These are phyloP conservation scores for Spizellomyces punctatus DNA, from an alignment of 192 early-diverging fungal genomes.

Conservation along the genomic window DNA sequence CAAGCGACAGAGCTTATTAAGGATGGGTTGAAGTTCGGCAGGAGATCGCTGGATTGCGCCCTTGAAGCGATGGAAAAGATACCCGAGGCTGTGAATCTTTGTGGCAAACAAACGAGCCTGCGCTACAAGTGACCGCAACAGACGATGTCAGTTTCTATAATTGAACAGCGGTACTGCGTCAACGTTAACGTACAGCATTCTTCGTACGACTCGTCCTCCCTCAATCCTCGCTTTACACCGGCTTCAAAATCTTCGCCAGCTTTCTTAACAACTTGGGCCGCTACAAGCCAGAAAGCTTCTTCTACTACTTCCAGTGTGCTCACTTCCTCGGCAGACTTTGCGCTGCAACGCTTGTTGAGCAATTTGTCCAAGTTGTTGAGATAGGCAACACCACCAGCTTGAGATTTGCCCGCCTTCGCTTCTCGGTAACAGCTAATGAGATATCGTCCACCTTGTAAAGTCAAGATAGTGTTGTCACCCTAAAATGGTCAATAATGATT, in stretches of 20 bases:
- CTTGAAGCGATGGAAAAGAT: constrained; percentile 82
- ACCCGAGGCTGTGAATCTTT: constrained; percentile 79
- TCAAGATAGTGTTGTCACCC: constrained; percentile 91
- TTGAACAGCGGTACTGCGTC: neutral
- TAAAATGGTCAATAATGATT: constrained; percentile 37
- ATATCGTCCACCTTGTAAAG: constrained; percentile 85
- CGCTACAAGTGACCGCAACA: constrained; percentile 32
- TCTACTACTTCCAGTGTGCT: constrained; percentile 63
- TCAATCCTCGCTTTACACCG: constrained; percentile 63
- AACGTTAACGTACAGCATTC: constrained; percentile 59
- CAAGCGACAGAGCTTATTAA: constrained; percentile 73
- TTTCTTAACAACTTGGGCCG: constrained; percentile 80
- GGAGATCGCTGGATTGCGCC: constrained; percentile 72
- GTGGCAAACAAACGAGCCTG: constrained; percentile 80
- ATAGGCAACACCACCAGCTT: constrained; percentile 78
- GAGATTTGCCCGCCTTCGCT: constrained; percentile 63
- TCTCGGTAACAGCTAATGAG: constrained; percentile 70
- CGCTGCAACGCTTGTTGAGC: constrained; percentile 47
- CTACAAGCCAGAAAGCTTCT: constrained; percentile 80
- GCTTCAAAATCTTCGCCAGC: constrained; percentile 79
- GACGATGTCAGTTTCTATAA: neutral
- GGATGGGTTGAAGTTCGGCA: constrained; percentile 58
- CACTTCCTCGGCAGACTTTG: constrained; percentile 55
- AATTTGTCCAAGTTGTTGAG: constrained; percentile 59
- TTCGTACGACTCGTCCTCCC: constrained; percentile 83